A percentile compares a stretch with the other conserved stretches of the same genome.
Evolutionary conservation across 257 asterid species (phyloP).

Genomic region (Plectranthus barbatus): DNA sequence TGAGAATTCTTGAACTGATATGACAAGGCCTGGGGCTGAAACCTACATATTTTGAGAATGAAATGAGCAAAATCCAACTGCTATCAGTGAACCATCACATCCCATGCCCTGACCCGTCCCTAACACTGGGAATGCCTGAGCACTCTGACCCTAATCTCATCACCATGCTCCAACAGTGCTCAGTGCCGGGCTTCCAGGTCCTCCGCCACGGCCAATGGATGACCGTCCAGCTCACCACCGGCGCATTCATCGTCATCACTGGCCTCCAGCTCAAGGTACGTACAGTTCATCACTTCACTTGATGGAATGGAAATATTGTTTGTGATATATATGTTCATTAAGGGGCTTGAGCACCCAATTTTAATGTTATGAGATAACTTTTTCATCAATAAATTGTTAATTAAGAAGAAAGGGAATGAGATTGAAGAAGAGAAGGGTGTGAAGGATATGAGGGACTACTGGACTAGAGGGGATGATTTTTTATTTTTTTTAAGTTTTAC

Average conservation of each 20-base stretch:
- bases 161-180: constrained; percentile 48
- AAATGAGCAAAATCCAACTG: constrained; percentile 30
- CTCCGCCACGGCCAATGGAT: constrained; percentile 45
- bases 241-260: constrained; percentile 35
- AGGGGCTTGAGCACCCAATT: too few relatives aligned
- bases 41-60: constrained; percentile 29
- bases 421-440: too few relatives aligned
- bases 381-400: too few relatives aligned
- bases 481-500: too few relatives aligned
- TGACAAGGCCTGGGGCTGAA: constrained; percentile 46
- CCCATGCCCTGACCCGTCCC: constrained; percentile 66
- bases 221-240: constrained; percentile 33
- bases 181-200: constrained; percentile 41
- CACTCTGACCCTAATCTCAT: constrained; percentile 65
- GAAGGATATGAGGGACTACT: too few relatives aligned
- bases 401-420: too few relatives aligned
- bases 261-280: constrained; percentile 21
- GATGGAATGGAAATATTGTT: not conserved
- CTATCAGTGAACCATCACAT: constrained; percentile 57
- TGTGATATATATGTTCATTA: too few relatives aligned
- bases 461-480: too few relatives aligned
- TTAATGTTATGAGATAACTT: too few relatives aligned
- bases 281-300: too few relatives aligned
- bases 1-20: constrained; percentile 36
- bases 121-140: constrained; percentile 54